Evolutionary conservation across 2,329 filamentous ascomycete species (phyloP).

Genomic region (Stachybotrys chartarum): DNA sequence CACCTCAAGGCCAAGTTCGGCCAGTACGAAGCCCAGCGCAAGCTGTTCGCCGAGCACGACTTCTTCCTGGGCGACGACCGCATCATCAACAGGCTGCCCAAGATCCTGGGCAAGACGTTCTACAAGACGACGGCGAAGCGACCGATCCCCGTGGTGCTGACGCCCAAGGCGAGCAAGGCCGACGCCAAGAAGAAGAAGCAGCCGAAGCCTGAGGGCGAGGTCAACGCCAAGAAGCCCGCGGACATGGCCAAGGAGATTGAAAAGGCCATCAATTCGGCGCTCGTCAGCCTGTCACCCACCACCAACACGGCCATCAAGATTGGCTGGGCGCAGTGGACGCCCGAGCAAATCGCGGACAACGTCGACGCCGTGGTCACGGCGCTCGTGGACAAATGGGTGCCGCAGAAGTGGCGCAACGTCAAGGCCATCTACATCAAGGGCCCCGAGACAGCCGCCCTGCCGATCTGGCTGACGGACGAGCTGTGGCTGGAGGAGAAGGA

Average conservation of each 20-base stretch:
- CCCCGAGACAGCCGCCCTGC: constrained; percentile 77
- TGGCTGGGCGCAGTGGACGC: constrained; percentile 65
- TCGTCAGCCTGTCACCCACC: constrained; percentile 72
- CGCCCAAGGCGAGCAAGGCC: constrained; percentile 52
- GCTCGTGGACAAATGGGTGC: constrained; percentile 71
- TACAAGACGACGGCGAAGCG: constrained; percentile 79
- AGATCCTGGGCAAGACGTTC: constrained; percentile 82
- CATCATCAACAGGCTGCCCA: constrained; percentile 67
- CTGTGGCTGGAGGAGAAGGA: constrained; percentile 77
- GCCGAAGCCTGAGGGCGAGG: constrained; percentile 32
- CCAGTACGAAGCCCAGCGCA: constrained; percentile 79
- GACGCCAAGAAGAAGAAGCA: constrained; percentile 50
- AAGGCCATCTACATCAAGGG: constrained; percentile 86
- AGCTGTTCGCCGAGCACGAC: constrained; percentile 80
- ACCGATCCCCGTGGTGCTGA: constrained; percentile 74
- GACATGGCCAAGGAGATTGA: constrained; percentile 76
- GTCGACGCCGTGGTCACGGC: constrained; percentile 62
- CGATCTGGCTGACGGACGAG: constrained; percentile 91
- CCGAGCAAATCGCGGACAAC: constrained; percentile 75
- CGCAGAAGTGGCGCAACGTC: constrained; percentile 83
- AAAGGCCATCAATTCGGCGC: constrained; percentile 66
- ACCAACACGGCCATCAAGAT: constrained; percentile 77
- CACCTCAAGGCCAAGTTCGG: constrained; percentile 81
- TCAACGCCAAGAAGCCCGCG: constrained; percentile 46
- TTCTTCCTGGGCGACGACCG: constrained; percentile 90